Percentiles rank a stretch among this genome's conserved stretches.
phyloP scores from a whole-genome alignment of 441 rosid species.

The Adansonia rubrostipa region DNA sequence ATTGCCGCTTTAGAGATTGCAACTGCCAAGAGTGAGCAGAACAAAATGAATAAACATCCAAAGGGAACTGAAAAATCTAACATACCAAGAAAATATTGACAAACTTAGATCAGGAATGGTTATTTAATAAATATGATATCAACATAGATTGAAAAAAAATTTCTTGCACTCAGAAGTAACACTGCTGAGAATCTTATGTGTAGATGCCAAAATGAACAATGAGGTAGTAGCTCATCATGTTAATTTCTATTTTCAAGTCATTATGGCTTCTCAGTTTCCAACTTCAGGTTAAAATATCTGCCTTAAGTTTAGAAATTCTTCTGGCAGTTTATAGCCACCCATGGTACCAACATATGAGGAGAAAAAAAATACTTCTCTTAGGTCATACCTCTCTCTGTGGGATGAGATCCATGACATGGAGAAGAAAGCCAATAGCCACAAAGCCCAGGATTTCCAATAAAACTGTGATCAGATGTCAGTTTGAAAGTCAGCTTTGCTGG shows the following conservation, averaged over 20 bases:
- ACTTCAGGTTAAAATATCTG: neutral
- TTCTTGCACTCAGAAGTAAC: neutral
- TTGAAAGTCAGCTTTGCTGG: neutral
- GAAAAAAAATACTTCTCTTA: neutral
- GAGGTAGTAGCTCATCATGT: neutral
- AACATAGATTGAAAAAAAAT: neutral
- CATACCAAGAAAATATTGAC: neutral
- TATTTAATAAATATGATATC: neutral
- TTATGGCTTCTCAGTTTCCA: neutral
- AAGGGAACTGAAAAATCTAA: neutral
- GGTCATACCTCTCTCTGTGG: constrained; percentile 64
- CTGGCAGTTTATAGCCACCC: neutral
- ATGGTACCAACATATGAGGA: neutral
- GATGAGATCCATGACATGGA: constrained; percentile 60
- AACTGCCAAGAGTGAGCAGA: constrained; percentile 45
- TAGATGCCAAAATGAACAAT: neutral
- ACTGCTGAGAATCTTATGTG: neutral
- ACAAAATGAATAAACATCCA: neutral
- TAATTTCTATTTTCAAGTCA: neutral
- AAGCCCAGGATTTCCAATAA: constrained; percentile 76
- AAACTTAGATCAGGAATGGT: neutral
- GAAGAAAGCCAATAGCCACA: constrained; percentile 80
- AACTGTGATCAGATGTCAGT: constrained; percentile 46
- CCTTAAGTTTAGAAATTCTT: neutral
- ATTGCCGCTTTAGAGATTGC: constrained; percentile 93